Evolutionary conservation across 768 basidiomycete genomes (phyloP).

Genomic region (Hericium erinaceus): DNA sequence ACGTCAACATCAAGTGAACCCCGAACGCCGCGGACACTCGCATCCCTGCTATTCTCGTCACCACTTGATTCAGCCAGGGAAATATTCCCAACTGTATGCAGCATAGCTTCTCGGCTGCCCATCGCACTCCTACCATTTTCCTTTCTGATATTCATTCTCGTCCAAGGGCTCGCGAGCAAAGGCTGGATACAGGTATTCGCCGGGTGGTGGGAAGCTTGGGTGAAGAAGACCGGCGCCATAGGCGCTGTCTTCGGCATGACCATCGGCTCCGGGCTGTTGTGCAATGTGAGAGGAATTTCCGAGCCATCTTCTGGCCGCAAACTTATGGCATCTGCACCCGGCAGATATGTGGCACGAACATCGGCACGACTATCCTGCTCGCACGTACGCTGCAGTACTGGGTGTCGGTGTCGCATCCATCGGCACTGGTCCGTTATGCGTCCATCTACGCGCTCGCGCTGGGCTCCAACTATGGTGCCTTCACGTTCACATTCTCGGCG

Average conservation of each 20-base stretch:
- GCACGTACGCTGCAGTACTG: conserved; percentile 62
- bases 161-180: conserved; percentile 69
- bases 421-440: conserved; percentile 2
- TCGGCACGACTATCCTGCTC: conserved; percentile 84
- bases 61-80: conserved; percentile 6
- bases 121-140: conserved; percentile 84
- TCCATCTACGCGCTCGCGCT: conserved; percentile 58
- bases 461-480: conserved; percentile 84
- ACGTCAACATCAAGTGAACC: neutral
- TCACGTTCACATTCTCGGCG: conserved; percentile 81
- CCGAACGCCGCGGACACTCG: conserved; percentile 1
- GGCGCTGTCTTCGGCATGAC: conserved; percentile 45
- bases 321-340: neutral
- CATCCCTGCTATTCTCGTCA: conserved; percentile 8
- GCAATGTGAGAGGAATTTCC: conserved; percentile 37
- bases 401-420: conserved; percentile 11
- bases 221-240: conserved; percentile 23
- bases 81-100: conserved; percentile 64
- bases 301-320: neutral
- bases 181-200: conserved; percentile 89
- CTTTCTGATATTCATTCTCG: conserved; percentile 90
- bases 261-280: conserved; percentile 61
- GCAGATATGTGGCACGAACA: conserved; percentile 73
- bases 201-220: conserved; percentile 48
- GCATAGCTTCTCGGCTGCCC: conserved; percentile 60